Percentiles rank a stretch among this genome's conserved stretches.
These are phyloP conservation scores for Endothia cerciana DNA, from an alignment of 2,329 filamentous ascomycete species.

Conservation along the genomic window DNA sequence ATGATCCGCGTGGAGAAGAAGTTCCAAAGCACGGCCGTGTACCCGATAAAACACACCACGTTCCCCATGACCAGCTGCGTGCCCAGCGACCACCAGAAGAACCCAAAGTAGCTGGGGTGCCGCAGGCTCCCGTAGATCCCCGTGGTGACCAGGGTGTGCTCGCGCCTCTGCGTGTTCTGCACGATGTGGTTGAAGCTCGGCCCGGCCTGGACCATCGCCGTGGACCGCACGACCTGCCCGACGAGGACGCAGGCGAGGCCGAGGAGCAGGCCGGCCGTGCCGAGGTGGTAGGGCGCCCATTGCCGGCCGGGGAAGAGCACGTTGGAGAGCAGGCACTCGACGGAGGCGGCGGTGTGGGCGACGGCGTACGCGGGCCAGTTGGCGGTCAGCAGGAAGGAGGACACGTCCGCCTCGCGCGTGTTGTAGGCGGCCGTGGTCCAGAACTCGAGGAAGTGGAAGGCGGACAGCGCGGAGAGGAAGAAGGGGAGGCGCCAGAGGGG, in stretches of 20 bases:
- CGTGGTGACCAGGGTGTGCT: constrained; percentile 79
- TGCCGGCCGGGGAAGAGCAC: constrained; percentile 56
- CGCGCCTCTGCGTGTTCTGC: constrained; percentile 67
- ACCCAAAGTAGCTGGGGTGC: constrained; percentile 95
- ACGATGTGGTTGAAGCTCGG: constrained; percentile 91
- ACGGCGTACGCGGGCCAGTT: constrained; percentile 86
- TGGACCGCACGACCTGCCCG: constrained; percentile 77
- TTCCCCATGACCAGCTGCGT: constrained; percentile 93
- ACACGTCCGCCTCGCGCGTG: constrained; percentile 70
- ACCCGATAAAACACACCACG: constrained; percentile 73
- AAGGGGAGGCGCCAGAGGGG: constrained; percentile 66
- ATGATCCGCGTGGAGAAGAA: constrained; percentile 80
- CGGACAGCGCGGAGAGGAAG: constrained; percentile 69
- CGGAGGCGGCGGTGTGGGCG: constrained; percentile 74
- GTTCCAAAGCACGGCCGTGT: constrained; percentile 76
- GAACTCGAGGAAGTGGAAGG: constrained; percentile 97
- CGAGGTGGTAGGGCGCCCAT: constrained; percentile 50
- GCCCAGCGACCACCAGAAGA: constrained; percentile 98
- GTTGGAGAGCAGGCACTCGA: constrained; percentile 70
- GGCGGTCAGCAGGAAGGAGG: constrained; percentile 79
- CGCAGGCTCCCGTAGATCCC: constrained; percentile 78
- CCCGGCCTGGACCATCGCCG: constrained; percentile 87
- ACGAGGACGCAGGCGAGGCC: constrained; percentile 67
- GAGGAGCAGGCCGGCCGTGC: constrained; percentile 49
- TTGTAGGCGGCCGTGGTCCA: constrained; percentile 88